Evolutionary conservation across 345 rosid genomes (phyloP).

Genomic region (Eucalyptus erythrocorys): DNA sequence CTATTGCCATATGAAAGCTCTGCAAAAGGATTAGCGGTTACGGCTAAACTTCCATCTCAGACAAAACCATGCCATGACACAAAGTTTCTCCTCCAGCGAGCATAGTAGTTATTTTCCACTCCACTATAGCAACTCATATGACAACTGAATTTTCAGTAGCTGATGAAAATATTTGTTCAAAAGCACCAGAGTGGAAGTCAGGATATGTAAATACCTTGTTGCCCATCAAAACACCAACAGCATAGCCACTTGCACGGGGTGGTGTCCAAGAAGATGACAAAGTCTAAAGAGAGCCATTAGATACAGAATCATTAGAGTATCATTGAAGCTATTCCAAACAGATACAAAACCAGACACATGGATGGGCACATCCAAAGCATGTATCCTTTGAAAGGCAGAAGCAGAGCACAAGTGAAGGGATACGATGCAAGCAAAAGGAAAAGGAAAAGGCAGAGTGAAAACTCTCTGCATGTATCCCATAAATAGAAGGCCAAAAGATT

Average conservation of each 20-base stretch:
- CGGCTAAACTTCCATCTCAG: neutral
- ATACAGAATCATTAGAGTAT: neutral
- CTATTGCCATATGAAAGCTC: neutral
- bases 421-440: neutral
- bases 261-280: conserved; percentile 45
- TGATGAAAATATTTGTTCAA: neutral
- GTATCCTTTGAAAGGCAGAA: neutral
- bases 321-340: neutral
- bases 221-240: conserved; percentile 65
- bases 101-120: neutral
- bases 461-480: neutral
- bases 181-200: neutral
- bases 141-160: neutral
- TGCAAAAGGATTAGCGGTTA: neutral
- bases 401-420: neutral
- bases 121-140: neutral
- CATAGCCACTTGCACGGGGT: conserved; percentile 33
- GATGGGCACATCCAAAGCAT: neutral
- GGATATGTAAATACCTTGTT: conserved; percentile 44
- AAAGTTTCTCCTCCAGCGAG: neutral
- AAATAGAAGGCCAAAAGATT: neutral
- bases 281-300: conserved; percentile 22
- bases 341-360: neutral
- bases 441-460: neutral
- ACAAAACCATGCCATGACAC: neutral